Base-by-base conservation (phyloP, 257 asterid genomes). In the Ehretia macrophylla region DNA sequence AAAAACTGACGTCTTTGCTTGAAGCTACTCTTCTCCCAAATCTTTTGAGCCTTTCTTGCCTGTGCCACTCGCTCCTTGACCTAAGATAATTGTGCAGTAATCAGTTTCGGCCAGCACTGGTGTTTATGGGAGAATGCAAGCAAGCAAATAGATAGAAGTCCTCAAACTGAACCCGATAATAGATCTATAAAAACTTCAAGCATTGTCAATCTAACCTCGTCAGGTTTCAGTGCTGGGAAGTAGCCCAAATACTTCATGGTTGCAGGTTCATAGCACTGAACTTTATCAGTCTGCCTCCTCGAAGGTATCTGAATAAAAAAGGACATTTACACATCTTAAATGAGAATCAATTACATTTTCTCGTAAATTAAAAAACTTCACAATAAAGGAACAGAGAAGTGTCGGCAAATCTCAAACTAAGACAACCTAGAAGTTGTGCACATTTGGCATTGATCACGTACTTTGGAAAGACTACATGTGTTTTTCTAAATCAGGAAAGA, bases 201-300 rank as follows among this genome's bases (percentile, higher is more conserved):
- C 47, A 42, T 42, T 10, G 8, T 42, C 47, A 42, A 42, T 42
- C 75, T 42, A 68, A 93, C 99, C 91, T 89, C 99, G 52, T 86
- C 97, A 66, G 95, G 81, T 65, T 89, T 77, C 79, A 93, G 61
- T 19, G 96, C 97, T 42, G 96, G 94, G 72, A 76, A 81, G 78
- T 39, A 85, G 55, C 97, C 97, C 56, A 93, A 85, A 77, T 86
- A 93, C 62, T 93, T 89, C 97, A 93, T 89, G 51, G 99, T 93
- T 67, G 99, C 97, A 67, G 99, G 99, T 74, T 93, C 99, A 76
- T 93, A 93, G 84, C 99, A 93, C 71, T 79, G 94, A 73, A 93
- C 99, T 83, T 74, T 93, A 77, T 93, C 99, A 5, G 90, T 75
- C 70, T 86, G 99, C 62, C 99, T 80, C 72, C 99, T 85, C 14